Percentiles rank a stretch among this genome's conserved stretches.
Evolutionary conservation across 805 yeast genomes (phyloP).

Genomic region (Candida ulmi): DNA sequence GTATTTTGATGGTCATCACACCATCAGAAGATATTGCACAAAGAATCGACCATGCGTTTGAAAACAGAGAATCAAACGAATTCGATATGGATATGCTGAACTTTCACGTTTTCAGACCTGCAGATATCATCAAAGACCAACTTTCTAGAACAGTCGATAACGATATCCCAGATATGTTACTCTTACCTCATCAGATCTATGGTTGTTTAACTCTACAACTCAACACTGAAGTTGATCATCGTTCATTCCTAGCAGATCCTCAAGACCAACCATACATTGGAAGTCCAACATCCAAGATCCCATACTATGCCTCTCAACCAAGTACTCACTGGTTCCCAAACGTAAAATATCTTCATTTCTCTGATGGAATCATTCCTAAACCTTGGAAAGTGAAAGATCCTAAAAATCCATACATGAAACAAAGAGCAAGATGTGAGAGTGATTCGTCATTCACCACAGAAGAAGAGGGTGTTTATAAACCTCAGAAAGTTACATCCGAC

Average conservation of each 20-base stretch:
- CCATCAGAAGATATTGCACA: slow-evolving; percentile 22
- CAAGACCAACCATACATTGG: too few relatives aligned
- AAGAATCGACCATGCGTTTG: slow-evolving; percentile 14
- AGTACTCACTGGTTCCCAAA: slow-evolving; percentile 12
- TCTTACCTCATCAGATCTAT: slow-evolving; percentile 39
- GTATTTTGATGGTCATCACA: slow-evolving; percentile 36
- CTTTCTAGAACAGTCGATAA: neutral
- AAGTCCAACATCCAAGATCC: neutral
- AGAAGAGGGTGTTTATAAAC: slow-evolving; percentile 3
- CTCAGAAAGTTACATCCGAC: neutral
- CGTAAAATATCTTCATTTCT: slow-evolving; percentile 47
- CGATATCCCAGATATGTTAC: slow-evolving; percentile 12
- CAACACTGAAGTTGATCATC: slow-evolving; percentile 3
- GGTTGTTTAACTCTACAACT: slow-evolving; percentile 35
- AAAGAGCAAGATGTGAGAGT: too few relatives aligned
- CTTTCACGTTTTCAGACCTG: neutral
- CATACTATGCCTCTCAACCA: neutral
- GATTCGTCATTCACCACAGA: slow-evolving; percentile 9
- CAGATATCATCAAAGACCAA: neutral
- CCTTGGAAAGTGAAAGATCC: slow-evolving; percentile 40
- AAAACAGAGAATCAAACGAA: slow-evolving; percentile 22
- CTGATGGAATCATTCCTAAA: slow-evolving; percentile 53
- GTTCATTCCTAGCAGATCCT: too few relatives aligned
- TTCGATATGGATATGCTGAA: slow-evolving; percentile 43
- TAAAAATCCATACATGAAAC: neutral